Base-by-base conservation (phyloP, 2,329 filamentous ascomycete species). In the Parasarocladium wereldwijsianum region DNA sequence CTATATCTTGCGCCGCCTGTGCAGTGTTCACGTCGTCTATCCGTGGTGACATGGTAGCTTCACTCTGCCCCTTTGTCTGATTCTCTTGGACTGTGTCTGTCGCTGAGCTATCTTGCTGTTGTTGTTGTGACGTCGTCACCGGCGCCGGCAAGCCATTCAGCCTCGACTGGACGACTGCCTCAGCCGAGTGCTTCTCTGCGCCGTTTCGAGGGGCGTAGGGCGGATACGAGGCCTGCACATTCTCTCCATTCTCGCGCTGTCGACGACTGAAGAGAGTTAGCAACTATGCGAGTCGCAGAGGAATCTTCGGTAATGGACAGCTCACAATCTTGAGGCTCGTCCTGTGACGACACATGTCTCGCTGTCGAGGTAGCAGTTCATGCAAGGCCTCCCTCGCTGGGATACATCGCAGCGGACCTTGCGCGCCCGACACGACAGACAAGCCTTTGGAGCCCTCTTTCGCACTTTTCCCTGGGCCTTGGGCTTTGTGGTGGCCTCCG, bases 331-430 rank as follows among this genome's bases (percentile, higher is more conserved):
- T 4, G 51, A 57, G 13, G 51, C 55, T 35, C 54, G 47, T 24
- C 49, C 51, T 7, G 51, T 57, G 33, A 57, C 48, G 30, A 62
- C 43, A 37, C 55, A 55, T 0, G 49, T 51, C 38, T 64, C 60
- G 34, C 56, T 59, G 38, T 66, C 61, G 32, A 64, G 56, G 26
- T 60, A 60, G 41, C 61, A 66, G 33, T 65, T 65, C 49, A 64
- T 65, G 44, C 58, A 67, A 6, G 62, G 63, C 18, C 53, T 48
- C 4, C 60, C 61, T 34, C 56, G 50, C 37, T 61, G 60, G 23
- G 55, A 61, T 11, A 65, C 60, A 40, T 64, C 61, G 34, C 62
- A 66, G 17, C 62, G 50, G 17, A 66, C 61, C 41, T 66, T 65
- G 16, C 62, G 49, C n/a, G 60, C 53, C 11, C 62, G 51, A 39